phyloP scores from a whole-genome alignment of 257 asterid species.

The Parsonsia alboflavescens region DNA sequence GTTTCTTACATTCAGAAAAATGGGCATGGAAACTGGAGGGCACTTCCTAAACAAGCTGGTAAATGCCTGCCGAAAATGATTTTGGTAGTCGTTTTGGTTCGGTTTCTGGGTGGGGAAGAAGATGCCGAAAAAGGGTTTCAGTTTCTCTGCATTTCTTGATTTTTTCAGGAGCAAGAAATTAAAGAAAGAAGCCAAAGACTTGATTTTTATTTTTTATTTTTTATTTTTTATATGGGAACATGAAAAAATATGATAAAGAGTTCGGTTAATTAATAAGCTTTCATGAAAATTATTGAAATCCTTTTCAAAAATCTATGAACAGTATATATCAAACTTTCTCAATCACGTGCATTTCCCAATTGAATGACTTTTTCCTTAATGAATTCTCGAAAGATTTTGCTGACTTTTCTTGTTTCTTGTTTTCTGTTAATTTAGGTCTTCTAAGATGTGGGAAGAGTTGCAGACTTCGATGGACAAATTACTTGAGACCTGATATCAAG shows the following conservation, averaged over 20 bases:
- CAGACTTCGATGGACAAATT: slow-evolving; percentile 54
- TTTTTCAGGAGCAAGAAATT: not conserved
- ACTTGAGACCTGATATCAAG: slow-evolving; percentile 51
- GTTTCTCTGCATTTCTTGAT: not conserved
- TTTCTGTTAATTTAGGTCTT: slow-evolving; percentile 31
- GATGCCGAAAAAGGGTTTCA: too few species aligned
- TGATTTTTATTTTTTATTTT: slow-evolving; percentile 1
- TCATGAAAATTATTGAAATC: not conserved
- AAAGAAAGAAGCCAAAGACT: not conserved
- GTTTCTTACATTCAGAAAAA: slow-evolving; percentile 36
- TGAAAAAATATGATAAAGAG: too few species aligned
- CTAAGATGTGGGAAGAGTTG: slow-evolving; percentile 65
- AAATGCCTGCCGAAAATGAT: not conserved
- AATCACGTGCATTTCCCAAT: not conserved
- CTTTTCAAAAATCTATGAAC: not conserved
- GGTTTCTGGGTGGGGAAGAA: too few species aligned
- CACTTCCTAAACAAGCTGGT: slow-evolving; percentile 83
- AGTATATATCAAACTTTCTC: not conserved
- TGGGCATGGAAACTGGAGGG: slow-evolving; percentile 83
- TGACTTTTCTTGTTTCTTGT: not conserved
- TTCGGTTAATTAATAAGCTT: too few species aligned
- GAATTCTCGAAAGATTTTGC: not conserved
- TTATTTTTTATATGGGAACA: too few species aligned
- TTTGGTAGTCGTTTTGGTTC: too few species aligned
- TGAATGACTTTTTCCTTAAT: not conserved